Percentiles rank a stretch among this genome's conserved stretches.
Evolutionary conservation across 441 rosid species (phyloP).

Genomic region (Croton setiger): DNA sequence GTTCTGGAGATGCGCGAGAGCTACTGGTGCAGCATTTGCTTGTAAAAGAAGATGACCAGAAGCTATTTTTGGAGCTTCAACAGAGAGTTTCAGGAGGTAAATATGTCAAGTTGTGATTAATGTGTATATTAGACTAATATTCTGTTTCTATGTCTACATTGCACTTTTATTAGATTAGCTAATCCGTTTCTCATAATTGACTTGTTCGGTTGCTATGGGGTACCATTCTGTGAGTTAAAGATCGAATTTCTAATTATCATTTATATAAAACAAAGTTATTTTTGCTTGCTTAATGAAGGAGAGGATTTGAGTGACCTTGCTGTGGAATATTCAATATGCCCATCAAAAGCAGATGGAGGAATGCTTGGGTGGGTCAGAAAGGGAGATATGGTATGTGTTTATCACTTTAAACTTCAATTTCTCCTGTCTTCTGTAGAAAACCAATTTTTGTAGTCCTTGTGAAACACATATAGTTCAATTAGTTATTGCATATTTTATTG

Average conservation of each 20-base stretch:
- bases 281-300: conserved; percentile 41
- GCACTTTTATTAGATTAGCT: background rate
- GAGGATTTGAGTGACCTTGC: conserved; percentile 92
- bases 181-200: background rate
- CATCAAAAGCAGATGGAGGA: conserved; percentile 76
- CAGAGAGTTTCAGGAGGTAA: conserved; percentile 54
- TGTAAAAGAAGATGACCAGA: conserved; percentile 59
- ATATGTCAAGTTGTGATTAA: background rate
- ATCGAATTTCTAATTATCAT: background rate
- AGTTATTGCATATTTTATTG: conserved; percentile 11
- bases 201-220: background rate
- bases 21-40: conserved; percentile 82
- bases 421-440: background rate
- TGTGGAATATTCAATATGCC: conserved; percentile 70
- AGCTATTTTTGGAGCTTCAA: conserved; percentile 58
- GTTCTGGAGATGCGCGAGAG: conserved; percentile 46
- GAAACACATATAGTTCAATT: background rate
- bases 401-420: background rate
- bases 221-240: background rate
- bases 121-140: conserved; percentile 9
- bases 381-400: conserved; percentile 74
- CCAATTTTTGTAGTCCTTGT: background rate
- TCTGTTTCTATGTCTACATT: conserved; percentile 1
- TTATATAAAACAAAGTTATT: background rate
- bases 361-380: conserved; percentile 87